Evolutionary conservation across 176 grass and related monocot genomes (phyloP).

Genomic region (Avena sativa): DNA sequence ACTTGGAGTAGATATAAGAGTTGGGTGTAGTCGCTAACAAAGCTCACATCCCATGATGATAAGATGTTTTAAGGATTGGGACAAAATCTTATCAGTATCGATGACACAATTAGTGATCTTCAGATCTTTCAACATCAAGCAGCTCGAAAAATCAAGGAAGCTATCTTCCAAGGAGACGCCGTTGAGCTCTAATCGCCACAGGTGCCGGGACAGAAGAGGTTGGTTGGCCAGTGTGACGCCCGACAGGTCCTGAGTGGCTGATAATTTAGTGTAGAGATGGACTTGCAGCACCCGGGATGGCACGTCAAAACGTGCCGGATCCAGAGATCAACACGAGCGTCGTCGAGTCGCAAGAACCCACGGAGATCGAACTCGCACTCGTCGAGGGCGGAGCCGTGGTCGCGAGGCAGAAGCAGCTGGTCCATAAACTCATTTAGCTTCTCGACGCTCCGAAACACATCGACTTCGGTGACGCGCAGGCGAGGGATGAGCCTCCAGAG

Average conservation of each 20-base stretch:
- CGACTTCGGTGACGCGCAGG: slow-evolving; percentile 2
- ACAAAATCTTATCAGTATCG: neutral
- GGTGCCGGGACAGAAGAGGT: neutral
- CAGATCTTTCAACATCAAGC: neutral
- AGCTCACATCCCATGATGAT: neutral
- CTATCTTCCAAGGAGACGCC: neutral
- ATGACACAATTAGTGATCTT: neutral
- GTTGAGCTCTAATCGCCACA: neutral
- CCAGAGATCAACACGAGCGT: neutral
- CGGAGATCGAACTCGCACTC: slow-evolving; percentile 11
- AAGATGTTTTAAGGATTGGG: slow-evolving; percentile 17
- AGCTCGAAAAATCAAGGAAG: slow-evolving; percentile 9
- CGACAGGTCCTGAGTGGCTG: neutral
- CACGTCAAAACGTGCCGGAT: neutral
- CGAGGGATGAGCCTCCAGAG: slow-evolving; percentile 8
- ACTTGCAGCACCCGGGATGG: slow-evolving; percentile 20
- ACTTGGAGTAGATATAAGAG: neutral
- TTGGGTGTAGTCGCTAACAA: neutral
- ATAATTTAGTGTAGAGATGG: neutral
- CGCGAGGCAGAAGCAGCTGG: neutral
- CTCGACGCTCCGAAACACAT: neutral
- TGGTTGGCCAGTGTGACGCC: neutral
- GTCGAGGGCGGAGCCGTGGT: neutral
- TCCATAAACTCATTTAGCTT: neutral
- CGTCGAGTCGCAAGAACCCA: neutral